Evolutionary conservation across 306 rosid genomes (phyloP), one percentile per base, ranked within the genome.

Genomic region (Cyclanthera cordifolia): DNA sequence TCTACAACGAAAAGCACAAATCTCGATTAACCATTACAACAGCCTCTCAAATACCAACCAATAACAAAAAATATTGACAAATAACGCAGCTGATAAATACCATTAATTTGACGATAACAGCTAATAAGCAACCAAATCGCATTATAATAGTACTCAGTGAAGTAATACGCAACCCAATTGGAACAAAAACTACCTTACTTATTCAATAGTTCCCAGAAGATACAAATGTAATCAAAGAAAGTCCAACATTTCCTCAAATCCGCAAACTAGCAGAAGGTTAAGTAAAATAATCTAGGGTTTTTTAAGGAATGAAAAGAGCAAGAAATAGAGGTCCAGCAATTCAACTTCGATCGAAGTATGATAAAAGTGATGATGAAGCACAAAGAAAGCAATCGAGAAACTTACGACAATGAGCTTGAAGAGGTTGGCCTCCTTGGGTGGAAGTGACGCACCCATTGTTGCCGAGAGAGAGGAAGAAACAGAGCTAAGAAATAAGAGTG

Each of bases 381-480:
- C 20, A 68, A 45, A n/a, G 71, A 68, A 41, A 30, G 45, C 76
- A 82, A 34, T 34, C 9, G 41, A 34, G 13, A 73, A 61, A 80
- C 89, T 92, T 87, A 89, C 98, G 67, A 92, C 98, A 79, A 92
- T 87, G 86, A 89, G 96, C 84, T 92, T 92, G 95, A 92, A 92
- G 84, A 92, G 96, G 82, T 87, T 92, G 73, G 95, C 88, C 85
- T 92, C 98, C 57, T 81, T 92, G 30, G 93, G 78, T 13, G 96
- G 98, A 43, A 92, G 92, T 30, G 96, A 83, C 76, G 93, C 96
- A 56, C 95, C 98, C 98, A 92, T 92, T 81, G 84, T 65, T 74
- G 80, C 74, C 4, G 81, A 47, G 24, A 27, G 58, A 53, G 66
- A 55, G 70, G 3, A 25, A 53, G 66, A 28, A 7, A 7, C 45